Conservation (phyloP, 345 rosid species). For the Salix brachista region DNA sequence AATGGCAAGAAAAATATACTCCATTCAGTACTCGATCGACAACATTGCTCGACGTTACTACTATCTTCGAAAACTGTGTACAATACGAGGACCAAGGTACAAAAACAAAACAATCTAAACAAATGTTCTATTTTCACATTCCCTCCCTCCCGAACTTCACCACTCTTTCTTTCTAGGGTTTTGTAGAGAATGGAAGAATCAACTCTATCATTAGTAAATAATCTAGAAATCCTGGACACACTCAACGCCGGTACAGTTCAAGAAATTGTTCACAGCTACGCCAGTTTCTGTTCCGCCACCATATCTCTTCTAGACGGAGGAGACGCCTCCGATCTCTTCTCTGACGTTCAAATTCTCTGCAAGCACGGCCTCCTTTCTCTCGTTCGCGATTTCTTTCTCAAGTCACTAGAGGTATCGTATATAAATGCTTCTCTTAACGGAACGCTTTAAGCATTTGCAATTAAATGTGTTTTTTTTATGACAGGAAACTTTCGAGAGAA, state of each 20-base stretch:
- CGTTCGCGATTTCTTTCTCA: constrained; percentile 67
- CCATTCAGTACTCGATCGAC: no score
- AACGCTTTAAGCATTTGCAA: not conserved
- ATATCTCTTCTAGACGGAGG: constrained; percentile 49
- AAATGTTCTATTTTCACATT: no score
- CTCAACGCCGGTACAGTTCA: constrained; percentile 46
- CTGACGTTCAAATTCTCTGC: constrained; percentile 59
- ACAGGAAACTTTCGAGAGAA: constrained; percentile 67
- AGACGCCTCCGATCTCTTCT: constrained; percentile 37
- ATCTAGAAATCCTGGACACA: constrained; percentile 47
- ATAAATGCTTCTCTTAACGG: no score
- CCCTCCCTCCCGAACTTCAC: not conserved
- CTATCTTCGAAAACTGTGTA: no score
- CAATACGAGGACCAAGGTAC: no score
- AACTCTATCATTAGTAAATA: constrained; percentile 31
- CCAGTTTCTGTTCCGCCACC: constrained; percentile 53
- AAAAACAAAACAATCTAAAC: no score
- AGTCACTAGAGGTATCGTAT: constrained; percentile 54
- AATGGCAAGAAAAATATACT: no score
- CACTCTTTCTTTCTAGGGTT: not conserved
- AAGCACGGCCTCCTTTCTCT: constrained; percentile 65
- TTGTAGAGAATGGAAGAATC: constrained; percentile 36
- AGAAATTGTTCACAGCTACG: constrained; percentile 56
- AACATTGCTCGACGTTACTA: no score
- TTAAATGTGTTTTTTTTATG: not conserved